Conservation (phyloP, 805 yeast genomes). For the Brettanomyces nanus region DNA sequence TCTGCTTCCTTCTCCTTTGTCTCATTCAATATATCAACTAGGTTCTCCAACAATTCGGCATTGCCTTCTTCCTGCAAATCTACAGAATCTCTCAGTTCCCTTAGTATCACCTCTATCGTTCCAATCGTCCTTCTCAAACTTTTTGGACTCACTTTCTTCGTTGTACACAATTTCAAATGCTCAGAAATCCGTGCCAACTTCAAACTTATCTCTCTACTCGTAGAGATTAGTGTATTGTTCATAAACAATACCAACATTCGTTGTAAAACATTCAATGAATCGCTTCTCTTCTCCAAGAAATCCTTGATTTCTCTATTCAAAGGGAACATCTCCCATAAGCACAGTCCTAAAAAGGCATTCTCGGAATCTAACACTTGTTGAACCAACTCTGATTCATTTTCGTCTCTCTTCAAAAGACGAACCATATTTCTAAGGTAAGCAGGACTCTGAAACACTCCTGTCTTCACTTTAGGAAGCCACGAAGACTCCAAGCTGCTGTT, state of each 20-base stretch:
- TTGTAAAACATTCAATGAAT: conserved; percentile 5
- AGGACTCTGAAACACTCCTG: conserved; percentile 4
- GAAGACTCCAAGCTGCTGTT: conserved; percentile 7
- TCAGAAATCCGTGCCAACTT: conserved; percentile 11
- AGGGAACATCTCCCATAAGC: conserved; percentile 22
- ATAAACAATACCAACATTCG: conserved; percentile 8
- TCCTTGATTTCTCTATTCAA: conserved; percentile 9
- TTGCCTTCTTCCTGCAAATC: not conserved
- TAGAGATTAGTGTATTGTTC: conserved; percentile 9
- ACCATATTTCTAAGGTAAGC: conserved; percentile 16
- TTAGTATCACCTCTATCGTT: conserved; percentile 12
- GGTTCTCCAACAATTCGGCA: not conserved
- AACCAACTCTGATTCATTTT: conserved; percentile 8
- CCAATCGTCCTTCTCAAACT: conserved; percentile 9
- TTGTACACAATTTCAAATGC: conserved; percentile 6
- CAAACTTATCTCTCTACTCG: conserved; percentile 3
- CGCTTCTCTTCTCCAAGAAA: conserved; percentile 1
- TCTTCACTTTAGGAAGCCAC: conserved; percentile 17
- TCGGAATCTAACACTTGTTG: conserved; percentile 8
- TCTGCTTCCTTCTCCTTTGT: no score
- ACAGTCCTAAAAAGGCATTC: conserved; percentile 12
- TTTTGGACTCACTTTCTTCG: not conserved
- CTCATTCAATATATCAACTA: no score
- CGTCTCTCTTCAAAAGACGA: conserved; percentile 9
- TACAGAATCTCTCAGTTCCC: conserved; percentile 9